A percentile compares a stretch with the other conserved stretches of the same genome.
Conservation (phyloP, 129 eudicot species). For the Centella asiatica region DNA sequence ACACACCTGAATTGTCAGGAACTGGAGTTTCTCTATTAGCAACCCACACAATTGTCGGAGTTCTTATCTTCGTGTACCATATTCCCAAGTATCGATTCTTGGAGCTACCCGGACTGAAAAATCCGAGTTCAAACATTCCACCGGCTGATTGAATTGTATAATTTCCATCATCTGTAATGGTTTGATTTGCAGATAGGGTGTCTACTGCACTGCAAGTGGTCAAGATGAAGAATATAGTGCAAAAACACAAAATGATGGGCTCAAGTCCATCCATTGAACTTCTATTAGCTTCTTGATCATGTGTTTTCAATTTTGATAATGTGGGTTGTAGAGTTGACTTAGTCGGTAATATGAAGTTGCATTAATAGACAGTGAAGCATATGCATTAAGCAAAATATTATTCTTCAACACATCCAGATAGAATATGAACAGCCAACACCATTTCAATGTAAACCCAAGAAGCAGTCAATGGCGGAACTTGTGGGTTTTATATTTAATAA, state of each 20-base stretch:
- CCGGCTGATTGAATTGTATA: neutral
- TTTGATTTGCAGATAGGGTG: neutral
- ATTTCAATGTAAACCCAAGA: too few relatives aligned
- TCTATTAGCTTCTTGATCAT: too few relatives aligned
- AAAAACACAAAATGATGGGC: neutral
- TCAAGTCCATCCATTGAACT: too few relatives aligned
- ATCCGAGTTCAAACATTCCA: conserved; percentile 4
- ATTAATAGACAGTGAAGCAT: too few relatives aligned
- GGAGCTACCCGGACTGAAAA: conserved; percentile 14
- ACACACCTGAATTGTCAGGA: conserved; percentile 2
- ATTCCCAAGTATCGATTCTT: conserved; percentile 14
- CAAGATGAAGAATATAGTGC: neutral
- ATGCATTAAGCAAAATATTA: too few relatives aligned
- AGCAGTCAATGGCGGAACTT: too few relatives aligned
- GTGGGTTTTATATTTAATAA: too few relatives aligned
- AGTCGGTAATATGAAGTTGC: too few relatives aligned
- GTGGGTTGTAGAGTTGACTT: too few relatives aligned
- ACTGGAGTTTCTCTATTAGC: conserved; percentile 25
- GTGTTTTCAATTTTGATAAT: too few relatives aligned
- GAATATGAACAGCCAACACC: too few relatives aligned
- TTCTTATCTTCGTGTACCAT: conserved; percentile 14
- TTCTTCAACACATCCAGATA: too few relatives aligned
- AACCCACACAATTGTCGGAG: conserved; percentile 19
- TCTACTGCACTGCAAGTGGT: neutral
- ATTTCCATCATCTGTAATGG: neutral